Base-by-base conservation (phyloP, 2,329 filamentous ascomycete species). In the Dothideomycetes sp. region DNA sequence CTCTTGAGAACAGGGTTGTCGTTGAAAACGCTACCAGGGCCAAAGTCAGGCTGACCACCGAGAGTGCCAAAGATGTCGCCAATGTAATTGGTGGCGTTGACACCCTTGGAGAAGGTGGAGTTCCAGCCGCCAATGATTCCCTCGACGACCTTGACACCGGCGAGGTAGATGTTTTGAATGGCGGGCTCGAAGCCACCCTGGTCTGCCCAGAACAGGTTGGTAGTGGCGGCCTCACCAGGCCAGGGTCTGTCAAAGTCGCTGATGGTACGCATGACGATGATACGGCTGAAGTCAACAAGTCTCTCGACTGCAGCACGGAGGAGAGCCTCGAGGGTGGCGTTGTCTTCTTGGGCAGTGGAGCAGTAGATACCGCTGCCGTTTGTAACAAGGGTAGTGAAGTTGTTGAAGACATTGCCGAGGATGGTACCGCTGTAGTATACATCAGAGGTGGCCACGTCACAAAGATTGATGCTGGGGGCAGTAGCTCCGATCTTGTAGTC, bases 291-390 rank as follows among this genome's bases (percentile, higher is more conserved):
- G 54, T 85, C 81, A 3, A 79, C 71, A 4, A 75, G 52, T 2
- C 72, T 69, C 46, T 66, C 64, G 16, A 72, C 58, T 0, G 76
- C 72, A 2, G 70, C 70, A 10, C 81, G 71, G 15, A 83, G 58
- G 19, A 85, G 61, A 4, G 73, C 79, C 49, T 81, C 78, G 1
- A 84, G 69, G 0, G 72, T 73, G 0, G 79, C 81, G 49, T 79
- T 83, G 53, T 85, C 81, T 57, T 85, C 81, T 55, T 84, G 80
- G 0, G 79, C 79, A 2, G 72, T 81, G 59, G 79, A 75, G 62
- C 81, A 84, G 60, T 84, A 84, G 4, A 67, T 57, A 0, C 76
- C 79, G 0, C 70, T 74, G 3, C 79, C 79, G 51, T 84, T 84
- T 2, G 81, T 85, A 61, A 77, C 73, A 1, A 81, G 50, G 0